phyloP scores from a whole-genome alignment of 225 moss, liverwort and hornwort species.

The Straminergon stramineum region DNA sequence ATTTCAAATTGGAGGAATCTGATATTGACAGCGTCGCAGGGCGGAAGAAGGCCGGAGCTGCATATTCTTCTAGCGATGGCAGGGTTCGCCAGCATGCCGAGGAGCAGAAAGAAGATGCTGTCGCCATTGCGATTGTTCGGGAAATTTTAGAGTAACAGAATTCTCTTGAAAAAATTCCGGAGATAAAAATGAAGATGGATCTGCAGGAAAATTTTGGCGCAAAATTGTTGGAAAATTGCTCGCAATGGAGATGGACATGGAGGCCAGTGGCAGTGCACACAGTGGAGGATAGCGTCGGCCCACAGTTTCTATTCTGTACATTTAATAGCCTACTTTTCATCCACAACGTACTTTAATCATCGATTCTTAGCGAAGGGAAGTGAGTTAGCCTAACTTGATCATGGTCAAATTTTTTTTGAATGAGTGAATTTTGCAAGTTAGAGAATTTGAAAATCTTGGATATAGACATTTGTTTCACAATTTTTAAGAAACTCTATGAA shows the following conservation, averaged over 20 bases:
- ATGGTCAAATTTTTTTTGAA: neutral
- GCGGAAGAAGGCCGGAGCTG: neutral
- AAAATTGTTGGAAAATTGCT: neutral
- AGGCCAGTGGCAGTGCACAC: neutral
- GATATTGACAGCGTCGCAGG: neutral
- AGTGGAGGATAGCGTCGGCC: slow-evolving; percentile 8
- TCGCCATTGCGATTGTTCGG: neutral
- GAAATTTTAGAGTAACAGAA: neutral
- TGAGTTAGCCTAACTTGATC: neutral
- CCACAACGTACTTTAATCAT: neutral
- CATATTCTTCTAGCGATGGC: neutral
- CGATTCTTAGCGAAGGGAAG: neutral
- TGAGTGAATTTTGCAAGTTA: neutral
- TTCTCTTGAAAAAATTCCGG: neutral
- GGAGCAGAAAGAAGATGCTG: neutral
- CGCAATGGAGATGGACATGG: neutral
- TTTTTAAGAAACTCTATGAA: neutral
- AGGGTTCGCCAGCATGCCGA: neutral
- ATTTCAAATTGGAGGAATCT: neutral
- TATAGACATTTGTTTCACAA: neutral
- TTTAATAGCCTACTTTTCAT: neutral
- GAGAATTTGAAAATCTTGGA: neutral
- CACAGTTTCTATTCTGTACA: neutral
- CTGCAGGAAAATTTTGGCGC: no score
- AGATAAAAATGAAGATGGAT: neutral